phyloP scores from a whole-genome alignment of 1,284 basidiomycete species.

The Exobasidium rhododendri region DNA sequence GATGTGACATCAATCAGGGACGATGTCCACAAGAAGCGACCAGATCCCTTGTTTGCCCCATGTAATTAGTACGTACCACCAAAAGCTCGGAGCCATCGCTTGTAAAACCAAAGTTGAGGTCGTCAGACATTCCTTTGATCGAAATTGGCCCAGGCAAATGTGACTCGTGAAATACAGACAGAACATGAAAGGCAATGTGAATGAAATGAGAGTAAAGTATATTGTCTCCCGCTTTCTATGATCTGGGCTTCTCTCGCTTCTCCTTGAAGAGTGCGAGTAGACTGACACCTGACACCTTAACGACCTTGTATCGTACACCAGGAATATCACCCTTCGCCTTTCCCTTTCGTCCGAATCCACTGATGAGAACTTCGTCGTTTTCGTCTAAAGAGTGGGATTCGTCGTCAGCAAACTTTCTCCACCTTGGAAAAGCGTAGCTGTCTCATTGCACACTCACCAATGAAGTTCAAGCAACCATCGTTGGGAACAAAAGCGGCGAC shows the following conservation, averaged over 20 bases:
- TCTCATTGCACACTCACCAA: conserved; percentile 28
- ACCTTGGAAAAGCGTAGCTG: background rate
- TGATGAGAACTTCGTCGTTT: conserved; percentile 99
- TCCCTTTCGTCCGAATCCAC: conserved; percentile 98
- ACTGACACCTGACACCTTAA: conserved; percentile 99
- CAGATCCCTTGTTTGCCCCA: no score
- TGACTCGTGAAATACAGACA: background rate
- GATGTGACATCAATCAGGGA: no score
- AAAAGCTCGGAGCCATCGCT: no score
- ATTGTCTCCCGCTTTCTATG: conserved; percentile 23
- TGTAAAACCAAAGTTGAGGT: no score
- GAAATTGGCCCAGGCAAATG: background rate
- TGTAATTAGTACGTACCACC: no score
- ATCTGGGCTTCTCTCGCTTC: conserved; percentile 53
- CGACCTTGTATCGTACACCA: conserved; percentile 95
- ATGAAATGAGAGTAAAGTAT: background rate
- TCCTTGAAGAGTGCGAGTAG: conserved; percentile 58
- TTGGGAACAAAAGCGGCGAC: conserved; percentile 62
- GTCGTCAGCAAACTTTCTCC: conserved; percentile 6
- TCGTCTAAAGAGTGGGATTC: conserved; percentile 74
- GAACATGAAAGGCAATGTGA: background rate
- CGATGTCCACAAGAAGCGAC: no score
- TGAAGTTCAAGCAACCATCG: conserved; percentile 97
- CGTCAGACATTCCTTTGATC: no score
- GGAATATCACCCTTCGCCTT: conserved; percentile 94